Conservation (phyloP, 495 filamentous ascomycete species). For the Penicillium roqueforti region DNA sequence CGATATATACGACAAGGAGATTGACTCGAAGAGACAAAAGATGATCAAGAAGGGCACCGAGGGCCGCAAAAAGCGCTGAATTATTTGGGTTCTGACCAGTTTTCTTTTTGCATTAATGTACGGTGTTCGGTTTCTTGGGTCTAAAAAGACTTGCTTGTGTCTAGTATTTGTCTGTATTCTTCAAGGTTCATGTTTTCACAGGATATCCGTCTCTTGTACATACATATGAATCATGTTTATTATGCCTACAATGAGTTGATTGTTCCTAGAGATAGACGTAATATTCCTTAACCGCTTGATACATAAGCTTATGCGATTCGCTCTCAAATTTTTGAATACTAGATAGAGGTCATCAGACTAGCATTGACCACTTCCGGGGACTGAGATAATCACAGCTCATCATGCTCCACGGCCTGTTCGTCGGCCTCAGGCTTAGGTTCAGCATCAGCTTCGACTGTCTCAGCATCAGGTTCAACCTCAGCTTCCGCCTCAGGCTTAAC, state of each 20-base stretch:
- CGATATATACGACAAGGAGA: slow-evolving; percentile 44
- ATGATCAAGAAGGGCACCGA: slow-evolving; percentile 52
- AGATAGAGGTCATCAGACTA: background rate
- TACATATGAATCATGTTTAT: slow-evolving; percentile 19
- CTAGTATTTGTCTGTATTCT: slow-evolving; percentile 16
- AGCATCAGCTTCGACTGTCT: slow-evolving; percentile 13
- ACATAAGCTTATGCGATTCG: background rate
- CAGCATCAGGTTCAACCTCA: slow-evolving; percentile 30
- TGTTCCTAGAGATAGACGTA: background rate
- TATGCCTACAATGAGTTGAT: background rate
- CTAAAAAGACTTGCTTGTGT: slow-evolving; percentile 10
- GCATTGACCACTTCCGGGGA: background rate
- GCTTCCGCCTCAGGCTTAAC: slow-evolving; percentile 41
- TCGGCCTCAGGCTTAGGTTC: background rate
- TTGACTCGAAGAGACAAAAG: slow-evolving; percentile 48
- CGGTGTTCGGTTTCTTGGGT: slow-evolving; percentile 20
- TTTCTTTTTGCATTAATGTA: slow-evolving; percentile 23
- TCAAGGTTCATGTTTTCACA: slow-evolving; percentile 11
- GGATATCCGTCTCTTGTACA: slow-evolving; percentile 17
- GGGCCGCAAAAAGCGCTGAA: slow-evolving; percentile 36
- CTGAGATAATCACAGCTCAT: slow-evolving; percentile 1
- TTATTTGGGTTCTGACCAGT: slow-evolving; percentile 9
- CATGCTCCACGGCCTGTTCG: background rate
- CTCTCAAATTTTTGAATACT: background rate
- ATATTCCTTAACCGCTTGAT: background rate